Percentiles rank a stretch among this genome's conserved stretches.
Conservation (phyloP, 1,284 basidiomycete genomes). For the Microbotryum lychnidis-dioicae region DNA sequence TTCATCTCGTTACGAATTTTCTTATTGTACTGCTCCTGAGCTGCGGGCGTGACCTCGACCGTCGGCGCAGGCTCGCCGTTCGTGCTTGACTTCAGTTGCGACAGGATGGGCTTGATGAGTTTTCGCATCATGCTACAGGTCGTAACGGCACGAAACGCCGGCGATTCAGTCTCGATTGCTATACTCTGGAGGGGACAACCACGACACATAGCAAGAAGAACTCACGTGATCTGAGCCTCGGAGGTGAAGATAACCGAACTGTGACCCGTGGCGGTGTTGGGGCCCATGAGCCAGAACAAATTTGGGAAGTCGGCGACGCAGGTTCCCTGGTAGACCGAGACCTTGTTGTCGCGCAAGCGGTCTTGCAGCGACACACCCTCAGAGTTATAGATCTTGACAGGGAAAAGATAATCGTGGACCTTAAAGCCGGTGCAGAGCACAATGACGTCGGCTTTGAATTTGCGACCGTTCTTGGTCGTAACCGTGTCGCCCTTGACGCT, state of each 20-base stretch:
- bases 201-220: background rate
- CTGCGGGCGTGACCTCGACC: slow-evolving; percentile 22
- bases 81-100: background rate
- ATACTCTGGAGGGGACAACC: background rate
- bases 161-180: no score
- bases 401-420: slow-evolving; percentile 28
- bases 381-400: slow-evolving; percentile 22
- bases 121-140: slow-evolving; percentile 16
- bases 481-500: slow-evolving; percentile 12
- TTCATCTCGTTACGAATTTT: slow-evolving; percentile 22
- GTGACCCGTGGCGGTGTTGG: slow-evolving; percentile 28
- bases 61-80: slow-evolving; percentile 13
- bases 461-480: slow-evolving; percentile 15
- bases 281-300: slow-evolving; percentile 30
- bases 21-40: slow-evolving; percentile 16
- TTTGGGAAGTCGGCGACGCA: slow-evolving; percentile 20
- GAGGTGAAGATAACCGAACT: slow-evolving; percentile 30
- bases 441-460: slow-evolving; percentile 24
- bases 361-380: slow-evolving; percentile 20
- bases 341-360: slow-evolving; percentile 11
- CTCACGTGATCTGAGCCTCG: slow-evolving; percentile 23
- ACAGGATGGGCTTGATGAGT: slow-evolving; percentile 21
- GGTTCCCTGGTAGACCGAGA: slow-evolving; percentile 21
- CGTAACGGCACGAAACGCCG: background rate
- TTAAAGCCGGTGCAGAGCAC: slow-evolving; percentile 26